Percentiles rank a stretch among this genome's conserved stretches.
Evolutionary conservation across 176 grass and related monocot species (phyloP).

Genomic region (Oryza longistaminata): DNA sequence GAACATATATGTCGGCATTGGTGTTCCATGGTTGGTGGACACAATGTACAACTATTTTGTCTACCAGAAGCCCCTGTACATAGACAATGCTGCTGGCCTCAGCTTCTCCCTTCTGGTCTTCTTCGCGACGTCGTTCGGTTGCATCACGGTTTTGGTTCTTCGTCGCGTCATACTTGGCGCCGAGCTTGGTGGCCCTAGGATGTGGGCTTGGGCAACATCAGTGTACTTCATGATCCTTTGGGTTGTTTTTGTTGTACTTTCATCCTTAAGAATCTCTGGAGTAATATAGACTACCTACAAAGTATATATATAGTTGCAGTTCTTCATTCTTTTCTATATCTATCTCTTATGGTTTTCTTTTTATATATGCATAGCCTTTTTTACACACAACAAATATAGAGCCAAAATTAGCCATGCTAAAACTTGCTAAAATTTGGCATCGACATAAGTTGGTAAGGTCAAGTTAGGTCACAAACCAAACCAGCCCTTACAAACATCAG

Average conservation of each 20-base stretch:
- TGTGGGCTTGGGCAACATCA: constrained; percentile 78
- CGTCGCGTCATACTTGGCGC: constrained; percentile 65
- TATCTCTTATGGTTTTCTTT: neutral
- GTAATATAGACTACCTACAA: constrained; percentile 42
- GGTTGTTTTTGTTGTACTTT: constrained; percentile 80
- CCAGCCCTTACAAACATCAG: neutral
- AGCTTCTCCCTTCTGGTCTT: constrained; percentile 90
- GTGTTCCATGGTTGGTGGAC: constrained; percentile 76
- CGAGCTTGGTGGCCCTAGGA: constrained; percentile 78
- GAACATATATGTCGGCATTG: constrained; percentile 92
- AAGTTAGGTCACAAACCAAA: no score
- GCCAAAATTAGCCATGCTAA: neutral
- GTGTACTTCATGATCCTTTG: constrained; percentile 81
- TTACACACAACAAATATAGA: neutral
- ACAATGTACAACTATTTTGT: constrained; percentile 81
- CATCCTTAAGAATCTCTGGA: constrained; percentile 72
- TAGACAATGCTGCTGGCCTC: constrained; percentile 71
- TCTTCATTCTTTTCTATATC: neutral
- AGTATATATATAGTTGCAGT: neutral
- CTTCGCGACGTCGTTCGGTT: constrained; percentile 77
- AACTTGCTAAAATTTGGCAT: no score
- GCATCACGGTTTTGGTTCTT: constrained; percentile 70
- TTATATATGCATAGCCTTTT: neutral
- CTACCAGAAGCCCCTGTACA: constrained; percentile 69
- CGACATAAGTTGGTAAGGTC: no score